Evolutionary conservation across 2,329 filamentous ascomycete species (phyloP).

Genomic region (Raffaelea arxii): DNA sequence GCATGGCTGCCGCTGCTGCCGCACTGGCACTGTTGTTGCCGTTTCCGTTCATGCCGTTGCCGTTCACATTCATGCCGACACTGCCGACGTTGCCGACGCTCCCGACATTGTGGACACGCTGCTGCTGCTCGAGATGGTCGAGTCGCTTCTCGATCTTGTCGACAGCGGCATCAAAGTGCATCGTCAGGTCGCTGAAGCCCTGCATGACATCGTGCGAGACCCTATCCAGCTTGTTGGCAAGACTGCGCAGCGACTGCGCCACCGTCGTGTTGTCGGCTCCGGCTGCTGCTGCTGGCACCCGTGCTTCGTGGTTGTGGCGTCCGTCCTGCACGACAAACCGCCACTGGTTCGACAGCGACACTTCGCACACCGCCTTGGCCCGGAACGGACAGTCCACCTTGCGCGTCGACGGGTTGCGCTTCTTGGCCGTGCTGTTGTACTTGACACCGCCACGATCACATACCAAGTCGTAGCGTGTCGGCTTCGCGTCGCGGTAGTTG

Average conservation of each 20-base stretch:
- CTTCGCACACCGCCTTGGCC: slow-evolving; percentile 54
- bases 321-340: slow-evolving; percentile 51
- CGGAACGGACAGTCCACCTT: slow-evolving; percentile 56
- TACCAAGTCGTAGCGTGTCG: slow-evolving; percentile 52
- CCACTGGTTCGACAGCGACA: slow-evolving; percentile 53
- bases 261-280: slow-evolving; percentile 49
- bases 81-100: too few species aligned
- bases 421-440: slow-evolving; percentile 56
- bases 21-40: too few species aligned
- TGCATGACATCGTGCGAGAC: slow-evolving; percentile 46
- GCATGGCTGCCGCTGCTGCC: slow-evolving; percentile 11
- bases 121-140: slow-evolving; percentile 40
- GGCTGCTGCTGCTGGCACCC: slow-evolving; percentile 41
- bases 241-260: slow-evolving; percentile 45
- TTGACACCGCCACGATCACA: slow-evolving; percentile 56
- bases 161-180: slow-evolving; percentile 36
- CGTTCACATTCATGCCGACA: too few species aligned
- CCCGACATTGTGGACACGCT: too few species aligned
- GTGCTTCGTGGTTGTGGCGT: slow-evolving; percentile 53
- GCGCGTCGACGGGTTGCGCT: slow-evolving; percentile 52
- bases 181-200: slow-evolving; percentile 40
- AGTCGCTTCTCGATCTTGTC: slow-evolving; percentile 46
- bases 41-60: too few species aligned
- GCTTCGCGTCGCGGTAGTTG: slow-evolving; percentile 54
- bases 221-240: slow-evolving; percentile 51